Conservation (phyloP, 176 grass and related monocot genomes). For the Triticum turgidum region DNA sequence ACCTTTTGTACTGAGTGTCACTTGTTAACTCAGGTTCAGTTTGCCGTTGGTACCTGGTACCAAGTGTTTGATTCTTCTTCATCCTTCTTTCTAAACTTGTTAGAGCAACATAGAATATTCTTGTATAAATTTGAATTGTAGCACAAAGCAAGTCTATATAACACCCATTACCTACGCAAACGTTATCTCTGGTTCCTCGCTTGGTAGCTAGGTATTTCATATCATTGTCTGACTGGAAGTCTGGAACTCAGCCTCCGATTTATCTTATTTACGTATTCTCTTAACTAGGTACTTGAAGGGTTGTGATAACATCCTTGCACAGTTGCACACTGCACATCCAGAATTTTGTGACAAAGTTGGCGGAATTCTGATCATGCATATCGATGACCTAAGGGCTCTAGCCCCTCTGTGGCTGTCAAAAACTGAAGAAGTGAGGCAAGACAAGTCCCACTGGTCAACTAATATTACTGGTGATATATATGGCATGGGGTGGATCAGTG, state of each 20-base stretch:
- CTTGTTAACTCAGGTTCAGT: neutral
- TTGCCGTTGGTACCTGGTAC: conserved; percentile 18
- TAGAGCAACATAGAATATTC: neutral
- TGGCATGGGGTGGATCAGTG: conserved; percentile 95
- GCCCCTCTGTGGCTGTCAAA: conserved; percentile 97
- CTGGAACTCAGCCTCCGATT: neutral
- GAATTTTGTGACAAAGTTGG: conserved; percentile 99
- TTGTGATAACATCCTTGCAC: conserved; percentile 94
- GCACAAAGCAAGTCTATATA: neutral
- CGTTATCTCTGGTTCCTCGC: neutral
- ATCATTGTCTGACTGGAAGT: conserved; percentile 11
- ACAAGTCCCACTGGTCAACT: conserved; percentile 88
- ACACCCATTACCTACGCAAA: neutral
- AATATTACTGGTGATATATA: conserved; percentile 99
- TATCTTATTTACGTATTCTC: conserved; percentile 11
- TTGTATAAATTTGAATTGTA: conserved; percentile 1
- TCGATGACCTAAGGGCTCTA: conserved; percentile 83
- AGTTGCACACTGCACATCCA: conserved; percentile 83
- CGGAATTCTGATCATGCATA: conserved; percentile 83
- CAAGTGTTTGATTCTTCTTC: neutral
- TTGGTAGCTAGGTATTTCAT: neutral
- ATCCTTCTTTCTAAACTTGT: conserved; percentile 5
- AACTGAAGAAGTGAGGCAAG: conserved; percentile 91
- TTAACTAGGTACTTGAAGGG: conserved; percentile 82
- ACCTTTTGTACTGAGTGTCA: neutral